A percentile compares a stretch with the other conserved stretches of the same genome.
Conservation (phyloP, 495 filamentous ascomycete species). For the Lasiosphaeria ovina region DNA sequence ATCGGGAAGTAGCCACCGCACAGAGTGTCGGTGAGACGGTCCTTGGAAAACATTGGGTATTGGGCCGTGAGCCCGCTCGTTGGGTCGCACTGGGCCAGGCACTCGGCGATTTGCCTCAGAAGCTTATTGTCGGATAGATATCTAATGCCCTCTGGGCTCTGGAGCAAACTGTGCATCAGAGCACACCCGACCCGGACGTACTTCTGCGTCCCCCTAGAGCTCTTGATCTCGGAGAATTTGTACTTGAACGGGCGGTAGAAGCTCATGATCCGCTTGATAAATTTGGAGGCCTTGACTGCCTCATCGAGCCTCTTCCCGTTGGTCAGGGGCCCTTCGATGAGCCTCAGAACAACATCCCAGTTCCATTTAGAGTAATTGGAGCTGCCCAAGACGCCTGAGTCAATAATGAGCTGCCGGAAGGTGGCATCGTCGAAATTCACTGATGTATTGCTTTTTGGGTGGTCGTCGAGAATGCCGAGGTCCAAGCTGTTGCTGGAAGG, state of each 20-base stretch:
- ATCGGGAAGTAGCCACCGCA: constrained; percentile 92
- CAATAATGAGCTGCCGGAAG: constrained; percentile 81
- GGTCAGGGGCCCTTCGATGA: constrained; percentile 91
- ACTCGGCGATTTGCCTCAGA: constrained; percentile 89
- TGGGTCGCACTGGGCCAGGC: constrained; percentile 87
- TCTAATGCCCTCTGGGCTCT: constrained; percentile 75
- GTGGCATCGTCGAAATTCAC: constrained; percentile 80
- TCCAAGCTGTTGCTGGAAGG: constrained; percentile 41
- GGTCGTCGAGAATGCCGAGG: constrained; percentile 51
- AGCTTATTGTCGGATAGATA: constrained; percentile 92
- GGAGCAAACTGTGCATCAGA: constrained; percentile 78
- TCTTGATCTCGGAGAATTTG: constrained; percentile 80
- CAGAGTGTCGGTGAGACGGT: constrained; percentile 77
- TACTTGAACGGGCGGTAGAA: constrained; percentile 98
- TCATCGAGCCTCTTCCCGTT: constrained; percentile 91
- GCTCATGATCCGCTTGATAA: constrained; percentile 87
- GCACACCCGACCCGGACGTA: constrained; percentile 89
- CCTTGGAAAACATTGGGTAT: constrained; percentile 81
- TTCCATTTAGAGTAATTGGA: constrained; percentile 93
- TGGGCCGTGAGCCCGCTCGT: constrained; percentile 85
- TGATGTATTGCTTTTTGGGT: constrained; percentile 67
- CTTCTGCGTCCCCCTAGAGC: constrained; percentile 87
- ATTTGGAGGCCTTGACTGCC: constrained; percentile 91
- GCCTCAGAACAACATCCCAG: constrained; percentile 85
- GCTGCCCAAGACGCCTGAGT: constrained; percentile 80